Conservation (phyloP, 2,329 filamentous ascomycete genomes). For the Pestalotiopsis sp. region DNA sequence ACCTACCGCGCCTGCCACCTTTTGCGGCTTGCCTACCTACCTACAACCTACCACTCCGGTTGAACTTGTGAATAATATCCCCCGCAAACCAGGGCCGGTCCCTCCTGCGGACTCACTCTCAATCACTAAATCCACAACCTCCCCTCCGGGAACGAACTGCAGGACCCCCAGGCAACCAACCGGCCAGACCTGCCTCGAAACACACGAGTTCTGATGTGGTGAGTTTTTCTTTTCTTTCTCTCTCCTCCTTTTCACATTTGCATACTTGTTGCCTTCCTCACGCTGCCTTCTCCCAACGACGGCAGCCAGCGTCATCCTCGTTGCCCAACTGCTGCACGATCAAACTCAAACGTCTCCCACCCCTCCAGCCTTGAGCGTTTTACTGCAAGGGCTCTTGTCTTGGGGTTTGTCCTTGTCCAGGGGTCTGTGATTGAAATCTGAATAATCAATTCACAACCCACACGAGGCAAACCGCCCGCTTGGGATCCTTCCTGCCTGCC, state of each 20-base stretch:
- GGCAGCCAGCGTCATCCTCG: background rate
- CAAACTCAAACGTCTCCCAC: background rate
- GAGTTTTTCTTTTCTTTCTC: background rate
- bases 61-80: background rate
- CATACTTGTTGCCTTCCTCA: background rate
- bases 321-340: conserved; percentile 1
- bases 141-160: background rate
- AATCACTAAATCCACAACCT: background rate
- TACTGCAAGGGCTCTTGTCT: background rate
- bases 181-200: background rate
- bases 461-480: background rate
- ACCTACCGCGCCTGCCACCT: background rate
- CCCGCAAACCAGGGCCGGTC: background rate
- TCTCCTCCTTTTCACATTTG: background rate
- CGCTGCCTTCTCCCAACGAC: background rate
- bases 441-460: background rate
- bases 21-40: background rate
- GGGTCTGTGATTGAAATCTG: background rate
- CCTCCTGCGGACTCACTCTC: background rate
- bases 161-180: background rate
- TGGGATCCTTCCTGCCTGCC: background rate
- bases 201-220: background rate
- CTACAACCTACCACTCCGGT: background rate
- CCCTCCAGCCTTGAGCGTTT: background rate
- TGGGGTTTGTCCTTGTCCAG: background rate